These are phyloP conservation scores for Jatropha multifida DNA, from an alignment of 441 rosid species.

Conservation along the genomic window DNA sequence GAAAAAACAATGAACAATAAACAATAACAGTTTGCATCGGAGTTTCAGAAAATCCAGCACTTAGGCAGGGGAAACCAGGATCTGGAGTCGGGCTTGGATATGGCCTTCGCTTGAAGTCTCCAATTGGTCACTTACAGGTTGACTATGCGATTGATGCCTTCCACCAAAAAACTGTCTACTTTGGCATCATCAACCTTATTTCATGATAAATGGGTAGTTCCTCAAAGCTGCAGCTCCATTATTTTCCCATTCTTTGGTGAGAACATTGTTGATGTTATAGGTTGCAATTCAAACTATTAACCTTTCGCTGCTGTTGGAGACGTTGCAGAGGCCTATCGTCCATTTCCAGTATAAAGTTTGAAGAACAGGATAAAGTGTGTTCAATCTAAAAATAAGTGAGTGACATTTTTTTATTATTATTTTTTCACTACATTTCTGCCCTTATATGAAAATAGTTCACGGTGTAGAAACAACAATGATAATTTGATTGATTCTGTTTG, in stretches of 20 bases:
- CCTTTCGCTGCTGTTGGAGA: background rate
- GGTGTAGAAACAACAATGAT: no score
- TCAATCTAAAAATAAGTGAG: no score
- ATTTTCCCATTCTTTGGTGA: background rate
- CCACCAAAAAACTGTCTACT: slow-evolving; percentile 82
- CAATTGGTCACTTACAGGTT: slow-evolving; percentile 73
- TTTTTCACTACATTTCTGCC: no score
- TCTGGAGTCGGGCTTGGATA: slow-evolving; percentile 84
- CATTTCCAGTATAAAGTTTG: no score
- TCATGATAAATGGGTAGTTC: slow-evolving; percentile 26
- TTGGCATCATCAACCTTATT: slow-evolving; percentile 77
- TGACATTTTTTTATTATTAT: no score
- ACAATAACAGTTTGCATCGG: slow-evolving; percentile 16
- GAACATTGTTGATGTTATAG: background rate
- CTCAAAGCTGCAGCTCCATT: background rate
- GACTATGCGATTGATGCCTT: slow-evolving; percentile 83
- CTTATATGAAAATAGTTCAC: no score
- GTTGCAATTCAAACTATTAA: background rate
- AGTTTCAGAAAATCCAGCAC: slow-evolving; percentile 81
- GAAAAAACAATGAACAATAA: background rate
- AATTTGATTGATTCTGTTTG: no score
- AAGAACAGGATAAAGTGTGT: no score
- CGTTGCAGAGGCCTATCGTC: no score
- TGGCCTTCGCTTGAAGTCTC: slow-evolving; percentile 78
- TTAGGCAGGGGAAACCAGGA: slow-evolving; percentile 88